These are phyloP conservation scores for Claviceps citrina DNA, from an alignment of 2,329 filamentous ascomycete genomes.

Conservation along the genomic window DNA sequence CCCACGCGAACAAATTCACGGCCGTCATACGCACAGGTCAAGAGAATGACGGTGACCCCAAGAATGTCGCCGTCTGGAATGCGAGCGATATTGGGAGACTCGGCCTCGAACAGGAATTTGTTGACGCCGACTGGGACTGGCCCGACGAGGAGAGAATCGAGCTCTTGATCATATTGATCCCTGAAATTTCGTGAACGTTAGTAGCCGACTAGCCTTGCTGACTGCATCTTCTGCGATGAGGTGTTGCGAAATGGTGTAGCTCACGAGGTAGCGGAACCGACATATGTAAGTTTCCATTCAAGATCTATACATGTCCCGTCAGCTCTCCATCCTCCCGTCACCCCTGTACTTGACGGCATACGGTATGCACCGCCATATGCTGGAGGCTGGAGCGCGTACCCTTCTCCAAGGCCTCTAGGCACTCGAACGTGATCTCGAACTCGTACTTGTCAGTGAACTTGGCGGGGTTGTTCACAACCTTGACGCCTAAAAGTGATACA, in stretches of 20 bases:
- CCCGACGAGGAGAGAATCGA: slow-evolving; percentile 89
- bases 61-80: slow-evolving; percentile 93
- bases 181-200: slow-evolving; percentile 27
- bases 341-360: neutral
- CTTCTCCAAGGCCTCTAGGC: slow-evolving; percentile 84
- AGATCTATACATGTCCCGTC: slow-evolving; percentile 49
- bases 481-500: slow-evolving; percentile 87
- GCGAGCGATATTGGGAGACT: slow-evolving; percentile 73
- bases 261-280: slow-evolving; percentile 93
- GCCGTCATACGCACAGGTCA: slow-evolving; percentile 91
- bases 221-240: slow-evolving; percentile 4
- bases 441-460: slow-evolving; percentile 85
- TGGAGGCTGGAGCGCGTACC: slow-evolving; percentile 33
- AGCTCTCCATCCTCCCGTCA: neutral
- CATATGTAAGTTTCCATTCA: slow-evolving; percentile 98
- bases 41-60: slow-evolving; percentile 88
- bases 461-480: slow-evolving; percentile 93
- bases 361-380: too few relatives aligned
- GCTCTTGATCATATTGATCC: slow-evolving; percentile 94
- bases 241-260: slow-evolving; percentile 22
- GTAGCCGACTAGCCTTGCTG: slow-evolving; percentile 3
- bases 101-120: slow-evolving; percentile 96
- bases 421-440: slow-evolving; percentile 98
- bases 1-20: slow-evolving; percentile 95
- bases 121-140: slow-evolving; percentile 97